phyloP scores from a whole-genome alignment of 2,329 filamentous ascomycete species.

The Exophiala phaeomuriformis region DNA sequence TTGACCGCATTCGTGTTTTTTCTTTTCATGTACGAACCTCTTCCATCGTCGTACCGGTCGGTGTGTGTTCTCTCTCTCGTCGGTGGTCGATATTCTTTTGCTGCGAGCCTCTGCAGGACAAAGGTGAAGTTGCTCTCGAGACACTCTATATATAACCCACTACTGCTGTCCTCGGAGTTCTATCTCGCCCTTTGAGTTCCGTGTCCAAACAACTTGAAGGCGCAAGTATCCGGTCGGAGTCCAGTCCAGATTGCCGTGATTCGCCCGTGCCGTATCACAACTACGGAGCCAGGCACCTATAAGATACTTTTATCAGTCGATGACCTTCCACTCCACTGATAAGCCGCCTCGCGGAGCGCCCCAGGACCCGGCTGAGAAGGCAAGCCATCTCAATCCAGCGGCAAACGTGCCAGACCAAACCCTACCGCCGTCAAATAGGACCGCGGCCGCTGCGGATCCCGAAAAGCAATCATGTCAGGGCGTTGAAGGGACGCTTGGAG shows the following conservation, averaged over 20 bases:
- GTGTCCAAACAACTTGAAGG: too few species aligned
- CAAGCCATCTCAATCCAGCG: conserved; percentile 11
- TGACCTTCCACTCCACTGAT: conserved; percentile 16
- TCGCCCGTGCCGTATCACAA: not conserved
- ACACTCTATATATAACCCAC: too few species aligned
- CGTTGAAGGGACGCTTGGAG: conserved; percentile 10
- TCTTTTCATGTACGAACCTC: not conserved
- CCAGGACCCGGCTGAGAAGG: conserved; percentile 15
- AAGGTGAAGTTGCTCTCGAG: too few species aligned
- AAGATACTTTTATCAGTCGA: conserved; percentile 5
- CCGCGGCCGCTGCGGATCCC: not conserved
- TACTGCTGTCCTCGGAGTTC: too few species aligned
- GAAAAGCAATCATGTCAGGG: conserved; percentile 14
- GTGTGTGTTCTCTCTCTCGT: not conserved
- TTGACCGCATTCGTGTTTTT: not conserved
- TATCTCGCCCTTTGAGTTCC: too few species aligned
- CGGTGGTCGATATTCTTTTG: too few species aligned
- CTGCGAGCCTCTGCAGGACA: too few species aligned
- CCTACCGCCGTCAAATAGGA: not conserved
- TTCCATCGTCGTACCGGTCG: not conserved
- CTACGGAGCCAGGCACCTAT: too few species aligned
- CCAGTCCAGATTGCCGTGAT: not conserved
- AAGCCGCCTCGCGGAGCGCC: conserved; percentile 17
- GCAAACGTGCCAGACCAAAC: not conserved
- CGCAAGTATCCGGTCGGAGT: too few species aligned